phyloP scores from a whole-genome alignment of 1,284 basidiomycete species.

The Chondrostereum purpureum region DNA sequence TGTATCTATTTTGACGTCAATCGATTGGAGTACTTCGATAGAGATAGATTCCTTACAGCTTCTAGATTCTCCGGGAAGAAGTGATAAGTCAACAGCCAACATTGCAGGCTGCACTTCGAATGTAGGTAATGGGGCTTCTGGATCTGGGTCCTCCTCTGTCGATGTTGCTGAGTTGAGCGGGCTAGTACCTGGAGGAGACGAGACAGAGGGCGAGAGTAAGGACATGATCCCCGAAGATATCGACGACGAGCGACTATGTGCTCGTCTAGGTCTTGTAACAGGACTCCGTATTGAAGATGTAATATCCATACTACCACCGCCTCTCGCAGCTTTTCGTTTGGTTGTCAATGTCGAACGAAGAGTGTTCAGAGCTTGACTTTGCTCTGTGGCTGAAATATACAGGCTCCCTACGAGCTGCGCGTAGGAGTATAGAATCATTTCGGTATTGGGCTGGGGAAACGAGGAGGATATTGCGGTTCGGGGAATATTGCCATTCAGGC shows the following conservation, averaged over 20 bases:
- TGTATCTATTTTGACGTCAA: constrained; percentile 39
- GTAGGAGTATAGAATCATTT: constrained; percentile 82
- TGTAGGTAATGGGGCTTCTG: constrained; percentile 69
- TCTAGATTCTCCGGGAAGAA: constrained; percentile 75
- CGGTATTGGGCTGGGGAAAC: constrained; percentile 43
- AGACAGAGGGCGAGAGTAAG: constrained; percentile 26
- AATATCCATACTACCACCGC: constrained; percentile 77
- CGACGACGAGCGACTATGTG: constrained; percentile 45
- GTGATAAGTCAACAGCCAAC: constrained; percentile 74
- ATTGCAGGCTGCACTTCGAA: constrained; percentile 79
- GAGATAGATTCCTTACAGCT: constrained; percentile 59
- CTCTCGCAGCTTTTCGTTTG: constrained; percentile 38
- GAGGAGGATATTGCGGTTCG: constrained; percentile 34
- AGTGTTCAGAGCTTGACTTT: constrained; percentile 29
- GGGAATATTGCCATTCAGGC: constrained; percentile 16
- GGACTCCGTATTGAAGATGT: constrained; percentile 35
- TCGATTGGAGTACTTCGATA: constrained; percentile 1
- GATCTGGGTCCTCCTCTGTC: constrained; percentile 42
- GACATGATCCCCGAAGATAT: constrained; percentile 52
- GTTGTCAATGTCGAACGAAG: constrained; percentile 47
- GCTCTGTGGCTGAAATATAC: constrained; percentile 27
- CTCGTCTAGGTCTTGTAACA: constrained; percentile 25
- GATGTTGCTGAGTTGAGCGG: constrained; percentile 18
- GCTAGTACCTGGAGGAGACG: not conserved
- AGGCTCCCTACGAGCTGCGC: constrained; percentile 74